phyloP scores from a whole-genome alignment of 805 yeast genomes.

The Saccharomycopsis selenospora region DNA sequence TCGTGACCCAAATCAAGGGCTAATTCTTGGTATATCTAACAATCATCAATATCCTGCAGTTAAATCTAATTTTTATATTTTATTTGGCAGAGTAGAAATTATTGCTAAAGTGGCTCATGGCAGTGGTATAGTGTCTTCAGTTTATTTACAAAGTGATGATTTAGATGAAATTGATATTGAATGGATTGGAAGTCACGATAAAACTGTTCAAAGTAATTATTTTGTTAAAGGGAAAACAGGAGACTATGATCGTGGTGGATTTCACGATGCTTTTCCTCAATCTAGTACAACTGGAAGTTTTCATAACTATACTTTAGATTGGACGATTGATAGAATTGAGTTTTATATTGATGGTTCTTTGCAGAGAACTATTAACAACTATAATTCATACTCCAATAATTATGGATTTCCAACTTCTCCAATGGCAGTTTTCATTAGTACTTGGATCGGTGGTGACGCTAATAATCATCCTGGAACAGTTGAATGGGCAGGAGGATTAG shows the following conservation, averaged over 20 bases:
- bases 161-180: slow-evolving; percentile 69
- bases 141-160: slow-evolving; percentile 58
- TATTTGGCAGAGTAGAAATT: slow-evolving; percentile 66
- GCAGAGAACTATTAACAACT: slow-evolving; percentile 43
- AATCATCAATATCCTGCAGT: slow-evolving; percentile 57
- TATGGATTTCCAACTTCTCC: slow-evolving; percentile 67
- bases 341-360: slow-evolving; percentile 55
- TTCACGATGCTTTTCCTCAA: slow-evolving; percentile 42
- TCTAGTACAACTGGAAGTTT: slow-evolving; percentile 28
- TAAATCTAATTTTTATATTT: slow-evolving; percentile 55
- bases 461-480: slow-evolving; percentile 52
- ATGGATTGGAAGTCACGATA: slow-evolving; percentile 60
- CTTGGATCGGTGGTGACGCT: slow-evolving; percentile 47
- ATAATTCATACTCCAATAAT: slow-evolving; percentile 24
- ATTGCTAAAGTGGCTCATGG: slow-evolving; percentile 54
- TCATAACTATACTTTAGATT: slow-evolving; percentile 61
- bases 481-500: slow-evolving; percentile 65
- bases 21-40: slow-evolving; percentile 40
- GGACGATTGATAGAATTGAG: slow-evolving; percentile 46
- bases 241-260: slow-evolving; percentile 57
- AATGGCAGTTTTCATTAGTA: slow-evolving; percentile 38
- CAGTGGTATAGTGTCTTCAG: slow-evolving; percentile 54
- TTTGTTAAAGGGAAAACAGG: slow-evolving; percentile 59
- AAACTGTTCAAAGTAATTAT: slow-evolving; percentile 42
- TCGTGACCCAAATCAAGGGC: slow-evolving; percentile 39